Evolutionary conservation across 2,329 filamentous ascomycete genomes (phyloP), one percentile per base, ranked within the genome.

Genomic region (Lachnellula hyalina): DNA sequence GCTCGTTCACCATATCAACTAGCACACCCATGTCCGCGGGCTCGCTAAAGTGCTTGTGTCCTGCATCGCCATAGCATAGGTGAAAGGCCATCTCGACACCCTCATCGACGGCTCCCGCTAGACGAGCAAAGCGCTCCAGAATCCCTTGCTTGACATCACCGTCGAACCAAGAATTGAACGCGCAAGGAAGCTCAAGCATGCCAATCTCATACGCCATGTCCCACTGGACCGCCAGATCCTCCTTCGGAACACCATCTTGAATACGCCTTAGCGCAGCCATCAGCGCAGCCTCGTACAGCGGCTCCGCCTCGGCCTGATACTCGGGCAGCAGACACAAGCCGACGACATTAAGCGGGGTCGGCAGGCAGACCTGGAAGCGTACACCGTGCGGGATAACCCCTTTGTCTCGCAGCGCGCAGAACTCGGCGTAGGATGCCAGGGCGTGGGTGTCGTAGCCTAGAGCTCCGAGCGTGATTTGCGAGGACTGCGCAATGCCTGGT

Each of bases 51-150:
- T 77, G 75, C 49, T 65, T 62, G 61, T 77, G 74, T 1, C 66
- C 62, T 4, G 73, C 64, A 56, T 78, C 75, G 12, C 75, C 76
- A 59, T 78, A 78, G 64, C 76, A 78, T 19, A 78, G 67, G 61
- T 78, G 75, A 34, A 74, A 68, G 0, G 74, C 75, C 52, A 77
- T 46, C 40, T 74, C 68, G 1, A 77, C 71, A 56, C 70, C 67
- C 5, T 62, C 34, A 35, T 69, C 63, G 4, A 77, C 65, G 8
- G 61, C 60, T 7, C 61, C 58, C 6, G 67, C 64, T 52, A 74
- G 57, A 2, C 66, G 60, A 2, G 62, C 51, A 8, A 73, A 57
- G 12, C 72, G 65, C 5, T 69, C 62, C 8, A 72, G 58, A 15
- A 74, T 61, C 4, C 71, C 71, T 21, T 69, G 54, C 45, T 68